phyloP scores from a whole-genome alignment of 805 yeast species.

The Zygoascus ofunaensis region DNA sequence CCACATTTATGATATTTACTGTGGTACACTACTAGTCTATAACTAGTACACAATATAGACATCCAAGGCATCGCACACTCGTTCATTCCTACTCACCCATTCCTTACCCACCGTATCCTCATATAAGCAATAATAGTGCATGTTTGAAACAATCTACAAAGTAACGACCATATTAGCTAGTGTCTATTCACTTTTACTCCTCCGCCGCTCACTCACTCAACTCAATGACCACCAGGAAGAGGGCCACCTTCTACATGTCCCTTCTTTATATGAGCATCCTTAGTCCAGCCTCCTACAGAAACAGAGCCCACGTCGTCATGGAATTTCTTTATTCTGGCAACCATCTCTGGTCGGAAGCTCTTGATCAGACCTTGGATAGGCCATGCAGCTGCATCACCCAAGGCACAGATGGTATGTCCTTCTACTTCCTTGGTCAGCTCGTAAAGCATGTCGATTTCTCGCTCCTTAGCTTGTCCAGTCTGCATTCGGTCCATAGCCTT shows the following conservation, averaged over 20 bases:
- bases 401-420: constrained; percentile 87
- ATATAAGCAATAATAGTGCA: too few relatives aligned
- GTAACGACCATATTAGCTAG: too few relatives aligned
- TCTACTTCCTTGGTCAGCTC: constrained; percentile 82
- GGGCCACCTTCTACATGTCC: constrained; percentile 51
- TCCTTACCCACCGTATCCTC: too few relatives aligned
- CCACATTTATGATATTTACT: too few relatives aligned
- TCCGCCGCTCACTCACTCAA: too few relatives aligned
- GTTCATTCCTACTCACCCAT: too few relatives aligned
- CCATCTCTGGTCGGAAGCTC: constrained; percentile 75
- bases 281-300: constrained; percentile 72
- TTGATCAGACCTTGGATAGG: constrained; percentile 83
- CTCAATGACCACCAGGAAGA: constrained; percentile 20
- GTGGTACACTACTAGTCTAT: too few relatives aligned
- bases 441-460: constrained; percentile 75
- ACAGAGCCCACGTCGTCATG: constrained; percentile 42
- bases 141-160: too few relatives aligned
- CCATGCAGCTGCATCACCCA: constrained; percentile 93
- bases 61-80: too few relatives aligned
- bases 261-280: constrained; percentile 45
- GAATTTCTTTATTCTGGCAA: constrained; percentile 62
- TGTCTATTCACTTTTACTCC: too few relatives aligned
- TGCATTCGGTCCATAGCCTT: constrained; percentile 79
- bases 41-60: too few relatives aligned
- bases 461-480: constrained; percentile 68